Conservation (phyloP, 2,329 filamentous ascomycete genomes). For the Talaromyces sp. region DNA sequence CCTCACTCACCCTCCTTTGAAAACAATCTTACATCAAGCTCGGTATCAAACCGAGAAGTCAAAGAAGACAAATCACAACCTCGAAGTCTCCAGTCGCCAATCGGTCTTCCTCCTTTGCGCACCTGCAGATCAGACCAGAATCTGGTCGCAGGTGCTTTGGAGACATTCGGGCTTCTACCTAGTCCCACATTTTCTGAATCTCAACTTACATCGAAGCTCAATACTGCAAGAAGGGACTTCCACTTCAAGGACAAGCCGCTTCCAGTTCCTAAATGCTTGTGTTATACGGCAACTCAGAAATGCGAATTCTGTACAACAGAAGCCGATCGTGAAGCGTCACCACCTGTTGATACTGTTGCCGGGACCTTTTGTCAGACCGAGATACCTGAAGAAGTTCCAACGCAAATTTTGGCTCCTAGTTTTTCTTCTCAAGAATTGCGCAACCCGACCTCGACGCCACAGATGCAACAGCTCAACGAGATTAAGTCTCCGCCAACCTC, state of each 20-base stretch:
- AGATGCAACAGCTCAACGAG: conserved; percentile 15
- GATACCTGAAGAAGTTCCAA: not conserved
- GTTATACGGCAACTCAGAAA: not conserved
- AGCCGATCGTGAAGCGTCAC: not conserved
- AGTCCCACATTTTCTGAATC: conserved; percentile 39
- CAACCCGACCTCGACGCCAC: conserved; percentile 16
- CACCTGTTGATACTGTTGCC: not conserved
- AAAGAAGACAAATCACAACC: conserved; percentile 22
- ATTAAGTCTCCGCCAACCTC: conserved; percentile 20
- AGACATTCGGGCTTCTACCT: conserved; percentile 35
- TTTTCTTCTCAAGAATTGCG: conserved; percentile 5
- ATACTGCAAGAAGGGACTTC: conserved; percentile 27
- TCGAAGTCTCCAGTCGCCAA: conserved; percentile 21
- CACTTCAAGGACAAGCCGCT: not conserved
- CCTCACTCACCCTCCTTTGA: conserved; percentile 36
- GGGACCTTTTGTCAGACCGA: not conserved
- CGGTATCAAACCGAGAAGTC: conserved; percentile 14
- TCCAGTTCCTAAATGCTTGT: conserved; percentile 6
- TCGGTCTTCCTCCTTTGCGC: conserved; percentile 28
- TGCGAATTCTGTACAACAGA: conserved; percentile 9
- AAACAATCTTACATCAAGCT: conserved; percentile 17
- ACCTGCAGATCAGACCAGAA: conserved; percentile 39
- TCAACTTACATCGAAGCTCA: conserved; percentile 22
- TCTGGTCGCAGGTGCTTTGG: conserved; percentile 29
- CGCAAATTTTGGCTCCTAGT: conserved; percentile 1